Evolutionary conservation across 805 yeast genomes (phyloP), one percentile per base, ranked within the genome.

Genomic region (Lachancea thermotolerans): DNA sequence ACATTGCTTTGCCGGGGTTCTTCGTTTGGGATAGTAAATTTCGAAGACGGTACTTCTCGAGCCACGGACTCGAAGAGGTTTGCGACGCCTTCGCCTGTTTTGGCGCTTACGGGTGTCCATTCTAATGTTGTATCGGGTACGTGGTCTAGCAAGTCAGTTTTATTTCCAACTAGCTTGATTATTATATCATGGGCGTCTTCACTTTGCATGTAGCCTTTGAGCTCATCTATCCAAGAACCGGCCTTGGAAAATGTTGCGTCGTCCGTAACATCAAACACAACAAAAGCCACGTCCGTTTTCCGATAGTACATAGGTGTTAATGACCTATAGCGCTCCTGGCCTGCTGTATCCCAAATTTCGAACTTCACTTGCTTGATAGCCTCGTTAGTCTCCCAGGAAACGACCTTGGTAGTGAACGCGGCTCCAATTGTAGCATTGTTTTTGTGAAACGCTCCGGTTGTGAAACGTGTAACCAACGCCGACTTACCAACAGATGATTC

Each of bases 281-380:
- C 82, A 35, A 85, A 65, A 0, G 95, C 93, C 31, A 87, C 84
- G 62, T 85, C 83, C 25, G 90, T 85, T 57, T 82, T 82, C 53
- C 95, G 64, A 62, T 85, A 85, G 65, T 85, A 85, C 89, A 85
- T 85, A 28, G 91, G 89, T 3, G 91, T 86, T 52, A 85, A 67
- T 0, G 87, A 79, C 50, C 83, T 74, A 57, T 84, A 85, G 45
- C 95, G 67, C 56, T 85, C 93, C 61, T 85, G 93, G 6, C 95
- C 93, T 0, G 91, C 90, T 2, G 91, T 84, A 59, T 85, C 95
- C 95, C 93, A 85, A 42, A 85, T 82, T 58, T 85, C 93, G 53
- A 82, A 77, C 60, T 83, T 82, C 36, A 84, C 75, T 1, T 79
- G 77, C 12, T 77, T 74, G 29, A 59, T 54, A 3, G 32, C 37